Conservation (phyloP, 257 asterid species). For the Paulownia fortunei region DNA sequence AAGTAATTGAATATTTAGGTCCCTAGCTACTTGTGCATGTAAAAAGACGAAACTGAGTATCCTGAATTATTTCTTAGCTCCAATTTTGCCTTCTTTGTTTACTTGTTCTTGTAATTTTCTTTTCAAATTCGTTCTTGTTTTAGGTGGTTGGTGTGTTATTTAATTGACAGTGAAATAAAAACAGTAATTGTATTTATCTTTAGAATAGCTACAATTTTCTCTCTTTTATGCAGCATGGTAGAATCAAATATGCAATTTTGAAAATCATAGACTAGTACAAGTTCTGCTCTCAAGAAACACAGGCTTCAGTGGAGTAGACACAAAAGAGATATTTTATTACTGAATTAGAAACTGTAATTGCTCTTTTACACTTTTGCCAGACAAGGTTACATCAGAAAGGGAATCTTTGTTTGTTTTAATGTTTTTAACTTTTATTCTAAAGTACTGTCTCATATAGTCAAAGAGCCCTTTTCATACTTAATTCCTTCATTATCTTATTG, state of each 20-base stretch:
- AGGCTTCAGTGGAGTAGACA: neutral
- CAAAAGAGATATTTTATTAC: neutral
- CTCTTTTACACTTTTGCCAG: neutral
- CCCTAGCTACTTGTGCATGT: slow-evolving; percentile 14
- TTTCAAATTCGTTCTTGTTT: neutral
- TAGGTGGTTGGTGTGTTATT: neutral
- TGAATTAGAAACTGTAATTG: neutral
- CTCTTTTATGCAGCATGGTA: neutral
- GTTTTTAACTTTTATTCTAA: neutral
- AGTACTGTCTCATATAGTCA: neutral
- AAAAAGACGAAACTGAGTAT: neutral
- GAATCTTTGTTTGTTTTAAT: neutral
- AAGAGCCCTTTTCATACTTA: neutral
- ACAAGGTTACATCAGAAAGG: neutral
- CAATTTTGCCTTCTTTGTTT: slow-evolving; percentile 6
- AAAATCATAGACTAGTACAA: neutral
- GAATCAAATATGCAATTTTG: neutral
- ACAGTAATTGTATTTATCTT: neutral
- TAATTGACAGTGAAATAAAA: neutral
- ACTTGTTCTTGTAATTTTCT: neutral
- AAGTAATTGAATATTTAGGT: neutral
- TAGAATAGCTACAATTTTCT: neutral
- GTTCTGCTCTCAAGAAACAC: neutral
- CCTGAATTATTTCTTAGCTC: slow-evolving; percentile 4
- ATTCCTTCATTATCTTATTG: neutral